Percentiles rank a stretch among this genome's conserved stretches.
These are phyloP conservation scores for Austroboletus niveus DNA, from an alignment of 1,284 basidiomycete species.

Conservation along the genomic window DNA sequence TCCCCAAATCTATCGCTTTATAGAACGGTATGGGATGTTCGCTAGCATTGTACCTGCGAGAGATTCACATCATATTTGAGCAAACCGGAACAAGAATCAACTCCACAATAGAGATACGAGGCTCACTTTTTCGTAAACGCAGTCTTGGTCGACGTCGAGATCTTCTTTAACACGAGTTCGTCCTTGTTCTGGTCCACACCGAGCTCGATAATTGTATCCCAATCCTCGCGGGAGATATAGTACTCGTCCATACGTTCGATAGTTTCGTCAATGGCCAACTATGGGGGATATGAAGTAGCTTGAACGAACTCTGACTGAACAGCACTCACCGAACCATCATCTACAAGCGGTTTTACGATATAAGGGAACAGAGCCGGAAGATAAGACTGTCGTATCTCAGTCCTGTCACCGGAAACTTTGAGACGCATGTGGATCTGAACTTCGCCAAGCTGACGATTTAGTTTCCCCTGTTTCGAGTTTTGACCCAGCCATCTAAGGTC, in stretches of 20 bases:
- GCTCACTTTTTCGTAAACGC: constrained; percentile 81
- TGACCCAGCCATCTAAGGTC: constrained; percentile 83
- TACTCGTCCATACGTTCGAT: constrained; percentile 94
- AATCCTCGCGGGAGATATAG: constrained; percentile 90
- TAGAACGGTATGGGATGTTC: constrained; percentile 94
- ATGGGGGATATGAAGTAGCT: constrained; percentile 1
- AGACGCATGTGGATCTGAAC: constrained; percentile 95
- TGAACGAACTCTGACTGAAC: neutral
- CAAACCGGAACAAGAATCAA: neutral
- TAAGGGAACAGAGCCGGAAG: constrained; percentile 81
- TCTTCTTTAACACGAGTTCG: constrained; percentile 77
- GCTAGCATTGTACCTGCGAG: constrained; percentile 72
- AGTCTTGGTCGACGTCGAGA: constrained; percentile 78
- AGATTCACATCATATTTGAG: neutral
- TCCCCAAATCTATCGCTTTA: constrained; percentile 77
- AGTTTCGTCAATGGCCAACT: constrained; percentile 79
- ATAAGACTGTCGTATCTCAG: constrained; percentile 90
- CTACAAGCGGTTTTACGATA: constrained; percentile 78
- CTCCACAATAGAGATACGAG: neutral
- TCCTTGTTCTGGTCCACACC: constrained; percentile 83
- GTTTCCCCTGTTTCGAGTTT: constrained; percentile 89
- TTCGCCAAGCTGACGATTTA: constrained; percentile 81
- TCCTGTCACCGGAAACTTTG: constrained; percentile 84
- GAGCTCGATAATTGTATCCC: constrained; percentile 93
- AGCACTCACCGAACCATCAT: constrained; percentile 59